phyloP scores from a whole-genome alignment of 257 asterid genomes.

The Thymus quinquecostatus region DNA sequence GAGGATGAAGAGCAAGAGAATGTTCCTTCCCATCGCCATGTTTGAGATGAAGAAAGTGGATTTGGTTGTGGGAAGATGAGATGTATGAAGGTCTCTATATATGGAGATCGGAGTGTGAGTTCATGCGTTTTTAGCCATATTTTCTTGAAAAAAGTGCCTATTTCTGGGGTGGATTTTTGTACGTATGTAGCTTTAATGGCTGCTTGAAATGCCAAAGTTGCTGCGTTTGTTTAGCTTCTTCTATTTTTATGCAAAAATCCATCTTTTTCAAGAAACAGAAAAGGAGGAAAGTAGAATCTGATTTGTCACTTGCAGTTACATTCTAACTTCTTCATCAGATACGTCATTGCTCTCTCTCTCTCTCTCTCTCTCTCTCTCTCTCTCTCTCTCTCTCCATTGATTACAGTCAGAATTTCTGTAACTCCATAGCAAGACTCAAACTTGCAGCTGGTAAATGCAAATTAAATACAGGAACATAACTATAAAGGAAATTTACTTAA shows the following conservation, averaged over 20 bases:
- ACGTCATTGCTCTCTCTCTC: constrained; percentile 53
- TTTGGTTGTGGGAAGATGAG: not conserved
- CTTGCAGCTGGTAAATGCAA: not conserved
- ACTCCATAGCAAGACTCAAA: not conserved
- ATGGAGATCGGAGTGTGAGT: not conserved
- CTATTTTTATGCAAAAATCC: constrained; percentile 7
- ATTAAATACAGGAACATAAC: not conserved
- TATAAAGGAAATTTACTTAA: not conserved
- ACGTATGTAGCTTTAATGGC: not conserved
- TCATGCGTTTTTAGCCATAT: not conserved
- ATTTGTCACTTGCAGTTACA: not conserved
- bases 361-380: constrained; percentile 29
- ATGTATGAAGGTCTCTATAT: constrained; percentile 21
- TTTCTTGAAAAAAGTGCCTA: constrained; percentile 38
- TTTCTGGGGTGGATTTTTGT: constrained; percentile 47
- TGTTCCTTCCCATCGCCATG: constrained; percentile 41
- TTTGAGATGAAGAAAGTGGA: not conserved
- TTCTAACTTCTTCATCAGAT: constrained; percentile 16
- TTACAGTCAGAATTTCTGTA: constrained; percentile 5
- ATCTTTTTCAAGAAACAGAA: constrained; percentile 14
- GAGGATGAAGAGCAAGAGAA: constrained; percentile 39
- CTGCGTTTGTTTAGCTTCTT: constrained; percentile 30
- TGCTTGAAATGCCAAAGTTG: constrained; percentile 30
- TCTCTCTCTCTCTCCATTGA: not conserved
- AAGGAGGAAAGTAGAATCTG: constrained; percentile 21